Conservation (phyloP, 306 rosid genomes). For the Mimosa bimucronata region DNA sequence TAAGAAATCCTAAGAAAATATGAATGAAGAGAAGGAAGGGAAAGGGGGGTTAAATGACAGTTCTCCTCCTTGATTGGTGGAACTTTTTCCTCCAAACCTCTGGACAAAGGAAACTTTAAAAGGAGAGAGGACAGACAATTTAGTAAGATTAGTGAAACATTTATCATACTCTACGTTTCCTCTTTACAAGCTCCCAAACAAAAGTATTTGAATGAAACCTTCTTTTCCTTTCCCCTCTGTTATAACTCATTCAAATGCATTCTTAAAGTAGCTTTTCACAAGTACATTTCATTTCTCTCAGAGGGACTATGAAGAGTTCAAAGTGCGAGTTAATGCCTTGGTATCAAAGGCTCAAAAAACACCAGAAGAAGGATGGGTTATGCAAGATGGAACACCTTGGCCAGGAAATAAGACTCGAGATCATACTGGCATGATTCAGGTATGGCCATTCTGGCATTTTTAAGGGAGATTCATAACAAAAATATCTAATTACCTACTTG, state of each 20-base stretch:
- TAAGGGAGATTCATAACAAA: background rate
- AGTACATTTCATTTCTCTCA: constrained; percentile 33
- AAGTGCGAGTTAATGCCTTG: constrained; percentile 88
- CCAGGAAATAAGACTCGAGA: constrained; percentile 95
- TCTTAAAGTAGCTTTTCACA: constrained; percentile 16
- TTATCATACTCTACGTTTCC: background rate
- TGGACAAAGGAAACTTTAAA: no score
- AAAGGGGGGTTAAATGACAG: no score
- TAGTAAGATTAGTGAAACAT: no score
- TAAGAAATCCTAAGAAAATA: no score
- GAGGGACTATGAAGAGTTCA: constrained; percentile 97
- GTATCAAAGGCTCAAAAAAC: constrained; percentile 95
- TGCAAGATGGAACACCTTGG: constrained; percentile 99
- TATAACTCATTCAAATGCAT: background rate
- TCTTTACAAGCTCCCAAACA: background rate
- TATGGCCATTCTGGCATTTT: constrained; percentile 26
- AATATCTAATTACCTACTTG: background rate
- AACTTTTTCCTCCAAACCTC: no score
- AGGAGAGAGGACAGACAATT: no score
- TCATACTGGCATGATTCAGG: constrained; percentile 99
- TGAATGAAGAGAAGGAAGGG: no score
- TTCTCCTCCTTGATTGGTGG: no score
- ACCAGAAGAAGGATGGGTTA: constrained; percentile 97
- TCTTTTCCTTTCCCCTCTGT: background rate
- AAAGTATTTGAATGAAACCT: background rate